Evolutionary conservation across 2,329 filamentous ascomycete genomes (phyloP), one percentile per base, ranked within the genome.

Genomic region (Didymella arachidicola): DNA sequence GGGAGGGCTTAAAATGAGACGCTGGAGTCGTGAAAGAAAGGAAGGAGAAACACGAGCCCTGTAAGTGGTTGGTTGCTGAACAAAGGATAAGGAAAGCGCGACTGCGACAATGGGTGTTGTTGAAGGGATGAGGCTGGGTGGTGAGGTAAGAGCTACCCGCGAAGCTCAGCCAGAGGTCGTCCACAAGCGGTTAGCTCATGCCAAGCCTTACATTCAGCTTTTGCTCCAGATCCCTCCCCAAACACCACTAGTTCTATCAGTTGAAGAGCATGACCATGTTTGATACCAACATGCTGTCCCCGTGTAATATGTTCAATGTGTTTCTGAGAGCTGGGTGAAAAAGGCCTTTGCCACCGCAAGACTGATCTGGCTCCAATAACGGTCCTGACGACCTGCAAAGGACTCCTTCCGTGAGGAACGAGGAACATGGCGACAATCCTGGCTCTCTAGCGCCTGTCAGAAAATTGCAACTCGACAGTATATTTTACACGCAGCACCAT

Each of bases 11-110:
- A 41, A 48, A 42, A 27, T 18, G 18, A 36, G 44, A 49, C 30
- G 16, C 39, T 29, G 12, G 18, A 10, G 25, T 36, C 7, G 45
- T 29, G 7, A 22, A 42, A 38, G 7, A 25, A 29, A 26, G 11
- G 32, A n/a, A 39, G 32, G 26, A 27, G 8, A 18, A 46, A 14
- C 16, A 39, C 0, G 27, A 47, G 29, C 7, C 39, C 38, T 45
- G 50, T 29, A 42, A 54, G 18, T 30, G 49, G 49, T 44, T 14
- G 39, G 18, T 36, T 42, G 29, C 36, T 30, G 46, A 50, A 51
- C 34, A 51, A 51, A 54, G 56, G 42, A 43, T 55, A 39, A 26
- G 47, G 57, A 56, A 55, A 39, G 45, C 53, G 55, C 59, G 52
- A 57, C 53, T 27, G 50, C 48, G 53, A 55, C 56, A 57, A 57